Conservation (phyloP, 139 green algal species). For the Picochlorum costavermella region DNA sequence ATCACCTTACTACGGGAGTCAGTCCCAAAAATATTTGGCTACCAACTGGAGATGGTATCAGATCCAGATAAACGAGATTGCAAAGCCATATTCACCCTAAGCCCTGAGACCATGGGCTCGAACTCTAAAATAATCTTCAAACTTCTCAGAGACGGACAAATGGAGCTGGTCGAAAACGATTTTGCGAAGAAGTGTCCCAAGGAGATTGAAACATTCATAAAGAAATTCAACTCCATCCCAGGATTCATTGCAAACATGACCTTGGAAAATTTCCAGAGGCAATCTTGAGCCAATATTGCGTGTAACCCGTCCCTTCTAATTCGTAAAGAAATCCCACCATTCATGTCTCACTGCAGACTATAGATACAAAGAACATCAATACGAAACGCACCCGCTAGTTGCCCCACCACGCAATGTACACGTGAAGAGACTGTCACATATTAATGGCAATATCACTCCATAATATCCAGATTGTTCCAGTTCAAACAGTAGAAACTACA, state of each 20-base stretch:
- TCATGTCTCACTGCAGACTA: not conserved
- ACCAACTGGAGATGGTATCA: slow-evolving; percentile 57
- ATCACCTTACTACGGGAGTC: slow-evolving; percentile 61
- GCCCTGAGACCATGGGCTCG: slow-evolving; percentile 26
- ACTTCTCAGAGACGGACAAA: slow-evolving; percentile 18
- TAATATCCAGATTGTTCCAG: slow-evolving; percentile 50
- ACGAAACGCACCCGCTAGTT: not conserved
- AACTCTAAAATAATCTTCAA: slow-evolving; percentile 43
- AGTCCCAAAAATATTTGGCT: slow-evolving; percentile 65
- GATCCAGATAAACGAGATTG: slow-evolving; percentile 35
- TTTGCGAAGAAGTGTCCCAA: slow-evolving; percentile 29
- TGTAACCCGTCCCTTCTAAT: not conserved
- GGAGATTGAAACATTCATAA: slow-evolving; percentile 67
- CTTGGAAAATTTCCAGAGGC: slow-evolving; percentile 73
- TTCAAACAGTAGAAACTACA: slow-evolving; percentile 74
- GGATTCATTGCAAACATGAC: slow-evolving; percentile 79
- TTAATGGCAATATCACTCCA: slow-evolving; percentile 70
- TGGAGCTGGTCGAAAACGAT: slow-evolving; percentile 57
- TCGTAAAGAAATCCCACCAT: not conserved
- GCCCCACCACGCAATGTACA: slow-evolving; percentile 52
- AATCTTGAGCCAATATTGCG: slow-evolving; percentile 39
- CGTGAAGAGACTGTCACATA: slow-evolving; percentile 60
- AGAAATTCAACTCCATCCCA: slow-evolving; percentile 53
- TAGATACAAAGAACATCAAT: not conserved
- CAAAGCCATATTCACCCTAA: slow-evolving; percentile 47